Percentiles rank a stretch among this genome's conserved stretches.
Conservation (phyloP, 2,329 filamentous ascomycete species). For the Pestalotiopsis sp. region DNA sequence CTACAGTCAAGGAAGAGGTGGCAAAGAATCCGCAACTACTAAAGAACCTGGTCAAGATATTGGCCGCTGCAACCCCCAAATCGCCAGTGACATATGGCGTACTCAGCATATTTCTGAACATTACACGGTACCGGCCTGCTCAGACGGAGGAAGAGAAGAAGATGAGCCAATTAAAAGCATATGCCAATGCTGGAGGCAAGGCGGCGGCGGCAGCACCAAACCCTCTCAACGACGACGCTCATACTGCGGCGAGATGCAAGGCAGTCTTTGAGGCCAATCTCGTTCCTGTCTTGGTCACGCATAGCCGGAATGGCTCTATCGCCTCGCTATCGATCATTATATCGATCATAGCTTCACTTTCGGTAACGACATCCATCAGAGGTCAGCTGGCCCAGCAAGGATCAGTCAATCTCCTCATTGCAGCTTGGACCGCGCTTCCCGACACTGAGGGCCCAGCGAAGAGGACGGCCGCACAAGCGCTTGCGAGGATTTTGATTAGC, state of each 20-base stretch:
- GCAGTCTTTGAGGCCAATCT: constrained; percentile 78
- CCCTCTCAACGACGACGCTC: constrained; percentile 73
- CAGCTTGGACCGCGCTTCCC: constrained; percentile 66
- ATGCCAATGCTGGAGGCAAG: constrained; percentile 82
- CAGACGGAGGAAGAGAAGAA: constrained; percentile 90
- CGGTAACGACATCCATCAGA: constrained; percentile 73
- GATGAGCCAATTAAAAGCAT: constrained; percentile 89
- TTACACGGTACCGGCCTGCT: constrained; percentile 78
- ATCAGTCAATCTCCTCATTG: constrained; percentile 82
- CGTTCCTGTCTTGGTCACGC: constrained; percentile 75
- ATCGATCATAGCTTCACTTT: constrained; percentile 77
- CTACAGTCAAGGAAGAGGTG: constrained; percentile 82
- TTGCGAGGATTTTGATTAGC: constrained; percentile 84
- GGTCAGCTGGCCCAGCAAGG: constrained; percentile 89
- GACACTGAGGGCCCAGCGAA: constrained; percentile 49
- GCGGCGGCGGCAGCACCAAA: constrained; percentile 59
- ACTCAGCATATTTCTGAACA: constrained; percentile 82
- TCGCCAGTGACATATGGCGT: constrained; percentile 81
- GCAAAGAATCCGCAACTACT: constrained; percentile 71
- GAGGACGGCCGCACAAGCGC: constrained; percentile 73
- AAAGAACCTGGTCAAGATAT: constrained; percentile 66
- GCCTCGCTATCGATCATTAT: constrained; percentile 74
- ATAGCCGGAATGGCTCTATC: constrained; percentile 72
- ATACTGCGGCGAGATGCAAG: constrained; percentile 76
- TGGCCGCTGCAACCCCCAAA: constrained; percentile 61